Percentiles rank a stretch among this genome's conserved stretches.
These are phyloP conservation scores for Lichtheimia hyalospora DNA, from an alignment of 371 early-diverging fungal species.

Conservation along the genomic window DNA sequence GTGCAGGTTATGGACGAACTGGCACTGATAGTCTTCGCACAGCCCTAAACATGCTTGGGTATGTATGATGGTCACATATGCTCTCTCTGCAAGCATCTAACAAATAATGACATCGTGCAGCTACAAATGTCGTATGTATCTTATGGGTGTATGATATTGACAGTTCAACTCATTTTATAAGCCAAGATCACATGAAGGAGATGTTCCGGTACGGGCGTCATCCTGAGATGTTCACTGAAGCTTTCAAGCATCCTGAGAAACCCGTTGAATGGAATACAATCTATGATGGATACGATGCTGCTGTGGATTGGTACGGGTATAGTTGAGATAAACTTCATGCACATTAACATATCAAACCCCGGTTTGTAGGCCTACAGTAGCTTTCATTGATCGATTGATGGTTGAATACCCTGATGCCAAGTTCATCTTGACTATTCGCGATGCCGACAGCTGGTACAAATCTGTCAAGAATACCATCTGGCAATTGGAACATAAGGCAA, in stretches of 20 bases:
- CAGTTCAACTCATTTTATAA: not conserved
- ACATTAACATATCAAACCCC: no score
- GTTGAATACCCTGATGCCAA: slow-evolving; percentile 33
- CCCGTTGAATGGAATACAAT: slow-evolving; percentile 6
- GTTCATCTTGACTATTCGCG: slow-evolving; percentile 7
- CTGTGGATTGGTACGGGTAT: slow-evolving; percentile 9
- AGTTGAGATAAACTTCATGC: no score
- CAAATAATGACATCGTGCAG: no score
- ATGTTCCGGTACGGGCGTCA: not conserved
- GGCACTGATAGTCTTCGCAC: slow-evolving; percentile 10
- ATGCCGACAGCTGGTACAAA: slow-evolving; percentile 12
- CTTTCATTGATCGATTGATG: not conserved
- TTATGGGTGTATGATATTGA: not conserved
- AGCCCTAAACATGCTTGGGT: slow-evolving; percentile 16
- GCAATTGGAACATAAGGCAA: not conserved
- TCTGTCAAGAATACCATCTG: slow-evolving; percentile 6
- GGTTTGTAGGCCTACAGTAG: not conserved
- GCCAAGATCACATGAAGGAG: not conserved
- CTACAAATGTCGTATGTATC: no score
- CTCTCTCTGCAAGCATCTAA: not conserved
- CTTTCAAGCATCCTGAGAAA: slow-evolving; percentile 8
- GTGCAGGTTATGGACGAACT: slow-evolving; percentile 11
- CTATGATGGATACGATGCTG: slow-evolving; percentile 13
- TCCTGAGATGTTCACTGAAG: slow-evolving; percentile 4
- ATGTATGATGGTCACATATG: not conserved